Evolutionary conservation across 2,329 filamentous ascomycete species (phyloP), one percentile per base, ranked within the genome.

Genomic region (Trichoderma cornu-damae): DNA sequence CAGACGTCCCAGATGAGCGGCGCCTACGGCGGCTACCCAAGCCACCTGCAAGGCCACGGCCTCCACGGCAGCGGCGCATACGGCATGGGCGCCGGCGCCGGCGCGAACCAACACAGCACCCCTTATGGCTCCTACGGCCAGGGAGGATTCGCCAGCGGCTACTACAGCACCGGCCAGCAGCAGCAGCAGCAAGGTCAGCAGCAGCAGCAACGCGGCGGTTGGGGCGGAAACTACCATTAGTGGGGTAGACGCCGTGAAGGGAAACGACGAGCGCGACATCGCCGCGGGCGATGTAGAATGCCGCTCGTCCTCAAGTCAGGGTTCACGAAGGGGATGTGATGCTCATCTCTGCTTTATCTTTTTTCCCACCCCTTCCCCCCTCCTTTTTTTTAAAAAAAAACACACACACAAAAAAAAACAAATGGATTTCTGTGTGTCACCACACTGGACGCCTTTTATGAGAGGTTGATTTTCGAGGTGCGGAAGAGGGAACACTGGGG

Each of bases 201-300:
- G 30, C 50, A 54, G 32, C 58, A 60, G 61, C 58, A 60, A 60
- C 77, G 77, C 60, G 76, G 79, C 62, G 80, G 81, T 66, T 84
- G 81, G 81, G 81, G 81, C 63, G 77, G 76, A 64, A 84, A 84
- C 76, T 84, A 84, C 75, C 75, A 80, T 64, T 76, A 77, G 69
- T 65, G 65, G 66, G 68, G 69, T 71, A 68, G 65, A 61, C 59
- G 63, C 64, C 65, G 66, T 62, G 66, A 66, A 51, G 64, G 61
- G 59, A 65, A 52, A 61, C 57, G 64, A 60, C 60, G 58, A 44
- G 57, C 60, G 37, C 55, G 24, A 49, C 44, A 58, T 35, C 61
- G 58, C 22, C 40, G 46, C 26, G 49, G 40, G 32, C 55, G 48
- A 12, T 47, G 49, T 49, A 20, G 43, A 7, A 44, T 38, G 6